Conservation (phyloP, 208 protist species). For the Zelonia costaricensis region DNA sequence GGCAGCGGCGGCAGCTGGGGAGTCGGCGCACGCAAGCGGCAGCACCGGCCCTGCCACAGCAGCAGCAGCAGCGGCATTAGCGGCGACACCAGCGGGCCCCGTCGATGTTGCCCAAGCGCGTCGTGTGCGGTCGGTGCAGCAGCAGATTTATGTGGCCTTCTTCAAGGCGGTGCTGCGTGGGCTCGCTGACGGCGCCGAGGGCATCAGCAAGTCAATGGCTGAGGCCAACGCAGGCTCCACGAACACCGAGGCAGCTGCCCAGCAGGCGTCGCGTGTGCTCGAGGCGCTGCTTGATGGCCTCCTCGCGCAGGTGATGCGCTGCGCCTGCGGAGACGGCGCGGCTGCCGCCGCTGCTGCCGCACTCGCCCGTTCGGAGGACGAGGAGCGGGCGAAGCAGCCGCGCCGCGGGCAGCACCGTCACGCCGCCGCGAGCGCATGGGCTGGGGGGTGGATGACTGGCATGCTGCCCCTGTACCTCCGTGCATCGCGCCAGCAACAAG, state of each 20-base stretch:
- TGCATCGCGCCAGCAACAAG: conserved; percentile 5
- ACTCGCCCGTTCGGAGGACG: conserved; percentile 4
- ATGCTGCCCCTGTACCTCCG: conserved; percentile 29
- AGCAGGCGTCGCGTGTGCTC: background rate
- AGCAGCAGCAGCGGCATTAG: conserved; percentile 4
- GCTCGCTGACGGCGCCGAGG: conserved; percentile 8
- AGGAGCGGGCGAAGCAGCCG: background rate
- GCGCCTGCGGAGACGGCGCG: background rate
- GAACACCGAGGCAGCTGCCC: background rate
- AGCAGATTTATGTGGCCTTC: conserved; percentile 30
- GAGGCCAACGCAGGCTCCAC: too few relatives aligned
- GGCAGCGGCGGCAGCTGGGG: background rate
- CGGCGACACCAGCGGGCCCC: background rate
- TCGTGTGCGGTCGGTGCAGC: conserved; percentile 27
- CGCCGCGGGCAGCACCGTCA: conserved; percentile 11
- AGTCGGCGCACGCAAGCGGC: background rate
- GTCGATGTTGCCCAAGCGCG: conserved; percentile 21
- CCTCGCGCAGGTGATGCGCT: background rate
- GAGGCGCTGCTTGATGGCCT: background rate
- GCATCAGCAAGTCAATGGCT: too few relatives aligned
- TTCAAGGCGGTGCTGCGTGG: conserved; percentile 27
- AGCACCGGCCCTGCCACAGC: background rate
- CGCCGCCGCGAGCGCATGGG: background rate
- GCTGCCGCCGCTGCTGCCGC: conserved; percentile 9
- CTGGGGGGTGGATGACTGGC: conserved; percentile 18